Evolutionary conservation across 1,284 basidiomycete species (phyloP).

Genomic region (Cutaneotrichosporon curvatum): DNA sequence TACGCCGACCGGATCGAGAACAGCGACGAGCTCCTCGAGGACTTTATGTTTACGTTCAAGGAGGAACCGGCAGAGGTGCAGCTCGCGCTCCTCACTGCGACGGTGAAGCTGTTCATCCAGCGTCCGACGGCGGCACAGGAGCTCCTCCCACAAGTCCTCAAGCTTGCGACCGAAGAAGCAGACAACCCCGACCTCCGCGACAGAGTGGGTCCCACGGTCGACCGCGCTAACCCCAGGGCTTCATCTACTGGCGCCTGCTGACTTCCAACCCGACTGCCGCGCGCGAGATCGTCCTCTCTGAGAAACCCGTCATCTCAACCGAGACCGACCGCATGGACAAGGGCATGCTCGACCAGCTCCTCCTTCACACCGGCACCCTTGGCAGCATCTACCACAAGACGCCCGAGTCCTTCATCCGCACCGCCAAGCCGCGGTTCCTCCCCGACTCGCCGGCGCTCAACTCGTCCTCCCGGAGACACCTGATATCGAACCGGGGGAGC

Average conservation of each 20-base stretch:
- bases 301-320: slow-evolving; percentile 94
- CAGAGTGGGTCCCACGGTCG: slow-evolving; percentile 34
- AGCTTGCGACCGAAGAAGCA: slow-evolving; percentile 92
- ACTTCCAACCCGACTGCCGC: slow-evolving; percentile 88
- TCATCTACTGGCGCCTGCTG: slow-evolving; percentile 98
- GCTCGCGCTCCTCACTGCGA: slow-evolving; percentile 88
- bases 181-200: slow-evolving; percentile 97
- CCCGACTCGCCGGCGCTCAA: slow-evolving; percentile 45
- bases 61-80: slow-evolving; percentile 93
- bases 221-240: slow-evolving; percentile 49
- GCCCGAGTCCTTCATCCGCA: slow-evolving; percentile 47
- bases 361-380: slow-evolving; percentile 46
- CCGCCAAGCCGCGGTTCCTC: slow-evolving; percentile 41
- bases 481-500: slow-evolving; percentile 26
- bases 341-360: slow-evolving; percentile 71
- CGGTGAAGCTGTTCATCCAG: slow-evolving; percentile 92
- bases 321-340: slow-evolving; percentile 97
- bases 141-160: slow-evolving; percentile 80
- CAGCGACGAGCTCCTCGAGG: slow-evolving; percentile 80
- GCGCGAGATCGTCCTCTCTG: slow-evolving; percentile 82
- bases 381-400: slow-evolving; percentile 48
- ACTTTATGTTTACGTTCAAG: slow-evolving; percentile 84
- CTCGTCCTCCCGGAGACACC: slow-evolving; percentile 43
- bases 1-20: slow-evolving; percentile 97
- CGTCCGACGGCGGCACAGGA: slow-evolving; percentile 87